Percentiles rank a stretch among this genome's conserved stretches.
Conservation (phyloP, 2,329 filamentous ascomycete species). For the Aspergillus carbonarius region DNA sequence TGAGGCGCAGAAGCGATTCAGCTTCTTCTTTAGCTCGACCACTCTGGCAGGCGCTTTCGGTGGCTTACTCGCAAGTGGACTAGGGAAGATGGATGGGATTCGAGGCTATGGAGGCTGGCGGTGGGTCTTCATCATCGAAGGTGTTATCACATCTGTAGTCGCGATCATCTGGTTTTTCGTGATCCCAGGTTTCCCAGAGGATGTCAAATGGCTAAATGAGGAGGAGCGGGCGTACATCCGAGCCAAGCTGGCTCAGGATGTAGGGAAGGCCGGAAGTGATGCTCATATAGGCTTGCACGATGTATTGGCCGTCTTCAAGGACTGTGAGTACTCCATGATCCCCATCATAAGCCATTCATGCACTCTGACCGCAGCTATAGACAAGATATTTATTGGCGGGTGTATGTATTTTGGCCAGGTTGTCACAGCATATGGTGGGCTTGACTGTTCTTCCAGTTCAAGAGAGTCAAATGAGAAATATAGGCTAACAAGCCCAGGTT, state of each 20-base stretch:
- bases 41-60: constrained; percentile 63
- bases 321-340: constrained; percentile 48
- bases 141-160: constrained; percentile 61
- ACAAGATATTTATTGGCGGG: constrained; percentile 69
- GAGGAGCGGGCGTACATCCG: constrained; percentile 68
- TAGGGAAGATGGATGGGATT: constrained; percentile 57
- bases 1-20: constrained; percentile 89
- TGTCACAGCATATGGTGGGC: constrained; percentile 67
- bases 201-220: constrained; percentile 69
- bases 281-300: constrained; percentile 60
- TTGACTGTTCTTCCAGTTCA: background rate
- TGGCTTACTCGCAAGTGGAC: constrained; percentile 59
- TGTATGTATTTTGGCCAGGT: constrained; percentile 81
- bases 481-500: constrained; percentile 42
- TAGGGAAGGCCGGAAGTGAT: constrained; percentile 65
- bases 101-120: constrained; percentile 58
- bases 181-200: constrained; percentile 72
- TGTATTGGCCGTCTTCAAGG: constrained; percentile 64
- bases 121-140: constrained; percentile 62
- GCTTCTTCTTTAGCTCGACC: constrained; percentile 83
- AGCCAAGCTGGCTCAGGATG: constrained; percentile 66
- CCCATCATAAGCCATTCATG: background rate
- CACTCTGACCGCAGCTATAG: constrained; percentile 25
- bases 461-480: background rate
- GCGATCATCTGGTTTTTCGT: constrained; percentile 62